These are phyloP conservation scores for Leavenworthia alabamica DNA, from an alignment of 345 rosid genomes.

Conservation along the genomic window DNA sequence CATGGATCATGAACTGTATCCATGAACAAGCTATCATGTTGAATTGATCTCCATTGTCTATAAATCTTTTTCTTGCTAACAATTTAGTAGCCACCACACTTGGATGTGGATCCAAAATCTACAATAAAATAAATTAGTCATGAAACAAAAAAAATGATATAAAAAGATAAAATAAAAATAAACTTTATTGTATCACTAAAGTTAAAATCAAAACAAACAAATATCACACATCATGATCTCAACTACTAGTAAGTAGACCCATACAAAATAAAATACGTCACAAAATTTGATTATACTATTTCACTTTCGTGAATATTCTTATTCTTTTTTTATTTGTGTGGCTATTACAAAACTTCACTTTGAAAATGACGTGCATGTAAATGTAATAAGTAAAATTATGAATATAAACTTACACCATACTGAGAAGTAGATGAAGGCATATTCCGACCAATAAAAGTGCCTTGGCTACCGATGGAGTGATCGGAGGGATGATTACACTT, in stretches of 20 bases:
- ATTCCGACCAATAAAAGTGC: slow-evolving; percentile 57
- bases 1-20: slow-evolving; percentile 89
- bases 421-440: slow-evolving; percentile 51
- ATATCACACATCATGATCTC: slow-evolving; percentile 4
- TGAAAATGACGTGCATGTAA: background rate
- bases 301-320: background rate
- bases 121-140: background rate
- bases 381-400: background rate
- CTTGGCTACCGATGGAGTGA: slow-evolving; percentile 54
- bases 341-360: background rate
- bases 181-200: background rate
- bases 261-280: background rate
- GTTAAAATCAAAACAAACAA: background rate
- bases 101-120: slow-evolving; percentile 76
- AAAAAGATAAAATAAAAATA: background rate
- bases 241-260: background rate
- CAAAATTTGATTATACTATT: background rate
- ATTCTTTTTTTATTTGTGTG: background rate
- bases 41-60: slow-evolving; percentile 59
- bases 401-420: slow-evolving; percentile 36
- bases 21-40: slow-evolving; percentile 74
- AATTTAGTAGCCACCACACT: slow-evolving; percentile 57
- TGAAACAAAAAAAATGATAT: background rate
- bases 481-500: slow-evolving; percentile 57
- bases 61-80: slow-evolving; percentile 43